A percentile compares a stretch with the other conserved stretches of the same genome.
These are phyloP conservation scores for Cladophialophora exuberans DNA, from an alignment of 2,329 filamentous ascomycete species.

Conservation along the genomic window DNA sequence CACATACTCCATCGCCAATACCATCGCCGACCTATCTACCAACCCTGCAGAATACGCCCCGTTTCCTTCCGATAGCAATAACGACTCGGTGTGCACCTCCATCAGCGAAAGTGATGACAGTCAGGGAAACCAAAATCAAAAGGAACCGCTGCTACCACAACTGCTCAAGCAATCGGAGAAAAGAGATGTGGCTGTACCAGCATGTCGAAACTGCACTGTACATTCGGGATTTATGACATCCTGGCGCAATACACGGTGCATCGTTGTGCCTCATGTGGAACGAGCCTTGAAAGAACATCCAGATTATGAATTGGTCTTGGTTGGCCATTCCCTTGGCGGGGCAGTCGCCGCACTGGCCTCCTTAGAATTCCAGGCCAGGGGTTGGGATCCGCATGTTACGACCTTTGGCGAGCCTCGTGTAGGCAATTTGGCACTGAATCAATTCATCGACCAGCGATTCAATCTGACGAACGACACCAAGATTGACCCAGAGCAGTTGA, in stretches of 20 bases:
- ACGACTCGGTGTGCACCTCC: slow-evolving; percentile 32
- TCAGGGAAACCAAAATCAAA: slow-evolving; percentile 8
- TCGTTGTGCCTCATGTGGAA: slow-evolving; percentile 70
- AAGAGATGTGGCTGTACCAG: slow-evolving; percentile 36
- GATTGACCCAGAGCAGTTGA: slow-evolving; percentile 34
- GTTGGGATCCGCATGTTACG: slow-evolving; percentile 76
- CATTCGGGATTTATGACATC: slow-evolving; percentile 87
- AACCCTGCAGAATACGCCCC: slow-evolving; percentile 88
- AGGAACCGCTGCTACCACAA: slow-evolving; percentile 25
- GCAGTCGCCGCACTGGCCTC: slow-evolving; percentile 87
- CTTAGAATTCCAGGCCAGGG: slow-evolving; percentile 76
- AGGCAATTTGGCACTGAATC: slow-evolving; percentile 57
- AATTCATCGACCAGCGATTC: slow-evolving; percentile 60
- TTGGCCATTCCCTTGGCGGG: slow-evolving; percentile 91
- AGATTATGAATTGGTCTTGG: slow-evolving; percentile 72
- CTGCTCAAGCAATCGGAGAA: slow-evolving; percentile 25
- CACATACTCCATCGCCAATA: slow-evolving; percentile 91
- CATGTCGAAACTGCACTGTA: slow-evolving; percentile 85
- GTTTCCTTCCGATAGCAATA: slow-evolving; percentile 63
- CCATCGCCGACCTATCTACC: slow-evolving; percentile 85
- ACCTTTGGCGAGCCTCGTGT: slow-evolving; percentile 87
- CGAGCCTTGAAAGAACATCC: slow-evolving; percentile 65
- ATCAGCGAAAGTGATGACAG: neutral
- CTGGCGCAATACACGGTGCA: slow-evolving; percentile 74
- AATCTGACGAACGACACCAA: slow-evolving; percentile 38